Conservation (phyloP, 2,329 filamentous ascomycete genomes). For the Ceratocystis variospora region DNA sequence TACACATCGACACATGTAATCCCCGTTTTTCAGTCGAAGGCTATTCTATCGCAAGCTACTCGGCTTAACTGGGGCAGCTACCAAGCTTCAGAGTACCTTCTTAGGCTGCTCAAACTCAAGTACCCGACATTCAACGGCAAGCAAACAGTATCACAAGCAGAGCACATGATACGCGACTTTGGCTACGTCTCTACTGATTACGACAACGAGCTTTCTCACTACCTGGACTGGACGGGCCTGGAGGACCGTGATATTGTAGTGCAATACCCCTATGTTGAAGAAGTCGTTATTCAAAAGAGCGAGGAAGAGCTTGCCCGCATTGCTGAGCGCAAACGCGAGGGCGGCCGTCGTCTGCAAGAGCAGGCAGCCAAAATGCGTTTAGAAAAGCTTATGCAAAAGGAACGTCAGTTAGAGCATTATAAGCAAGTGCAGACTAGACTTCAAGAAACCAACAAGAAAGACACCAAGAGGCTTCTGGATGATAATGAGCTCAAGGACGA, state of each 20-base stretch:
- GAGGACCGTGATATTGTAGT: slow-evolving; percentile 81
- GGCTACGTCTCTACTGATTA: slow-evolving; percentile 82
- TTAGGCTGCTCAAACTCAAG: slow-evolving; percentile 79
- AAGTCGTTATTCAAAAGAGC: slow-evolving; percentile 78
- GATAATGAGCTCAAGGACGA: slow-evolving; percentile 89
- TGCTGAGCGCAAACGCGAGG: slow-evolving; percentile 90
- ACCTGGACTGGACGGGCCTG: slow-evolving; percentile 80
- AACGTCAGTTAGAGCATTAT: slow-evolving; percentile 90
- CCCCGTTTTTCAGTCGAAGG: slow-evolving; percentile 75
- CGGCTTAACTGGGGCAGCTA: slow-evolving; percentile 90
- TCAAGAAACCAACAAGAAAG: slow-evolving; percentile 73
- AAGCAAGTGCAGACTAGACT: slow-evolving; percentile 65
- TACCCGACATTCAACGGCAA: slow-evolving; percentile 83
- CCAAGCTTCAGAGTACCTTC: slow-evolving; percentile 78
- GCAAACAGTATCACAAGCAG: slow-evolving; percentile 72
- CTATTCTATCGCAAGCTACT: slow-evolving; percentile 71
- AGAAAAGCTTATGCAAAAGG: slow-evolving; percentile 89
- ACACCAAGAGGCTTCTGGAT: slow-evolving; percentile 72
- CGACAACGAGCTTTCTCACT: slow-evolving; percentile 58
- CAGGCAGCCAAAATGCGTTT: slow-evolving; percentile 95
- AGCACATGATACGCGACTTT: slow-evolving; percentile 74
- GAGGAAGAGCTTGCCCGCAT: slow-evolving; percentile 84
- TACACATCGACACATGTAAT: slow-evolving; percentile 92
- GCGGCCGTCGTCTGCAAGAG: slow-evolving; percentile 77
- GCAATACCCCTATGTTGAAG: slow-evolving; percentile 88